These are phyloP conservation scores for Phyllosticta citribraziliensis DNA, from an alignment of 2,329 filamentous ascomycete species.

Conservation along the genomic window DNA sequence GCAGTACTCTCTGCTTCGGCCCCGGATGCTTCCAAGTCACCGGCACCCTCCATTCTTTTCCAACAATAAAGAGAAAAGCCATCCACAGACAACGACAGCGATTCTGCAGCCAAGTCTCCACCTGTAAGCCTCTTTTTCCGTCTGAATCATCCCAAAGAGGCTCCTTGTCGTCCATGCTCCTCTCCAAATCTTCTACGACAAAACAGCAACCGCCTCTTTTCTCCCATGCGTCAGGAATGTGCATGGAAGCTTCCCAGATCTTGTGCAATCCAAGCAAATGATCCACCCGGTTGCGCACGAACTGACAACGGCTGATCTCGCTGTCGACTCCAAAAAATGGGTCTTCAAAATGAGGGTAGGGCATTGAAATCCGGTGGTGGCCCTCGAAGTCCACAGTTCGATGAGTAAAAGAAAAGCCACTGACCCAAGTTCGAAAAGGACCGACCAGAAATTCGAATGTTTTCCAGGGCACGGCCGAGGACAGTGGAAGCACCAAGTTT, in stretches of 20 bases:
- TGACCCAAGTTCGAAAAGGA: not conserved
- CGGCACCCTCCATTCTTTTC: not conserved
- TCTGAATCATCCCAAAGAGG: not conserved
- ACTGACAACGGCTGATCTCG: not conserved
- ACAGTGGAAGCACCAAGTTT: not conserved
- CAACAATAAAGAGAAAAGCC: not conserved
- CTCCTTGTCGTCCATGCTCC: not conserved
- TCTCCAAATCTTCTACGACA: not conserved
- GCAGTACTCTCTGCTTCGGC: too few relatives aligned
- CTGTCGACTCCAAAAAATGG: not conserved
- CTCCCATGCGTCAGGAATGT: not conserved
- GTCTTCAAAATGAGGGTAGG: not conserved
- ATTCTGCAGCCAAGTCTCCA: not conserved
- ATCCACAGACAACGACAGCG: not conserved
- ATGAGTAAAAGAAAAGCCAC: not conserved
- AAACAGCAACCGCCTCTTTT: not conserved
- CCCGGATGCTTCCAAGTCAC: not conserved
- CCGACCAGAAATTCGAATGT: not conserved
- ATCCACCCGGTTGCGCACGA: not conserved
- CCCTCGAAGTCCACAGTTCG: too few relatives aligned
- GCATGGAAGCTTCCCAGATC: not conserved
- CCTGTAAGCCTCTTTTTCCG: not conserved
- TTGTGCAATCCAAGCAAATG: not conserved
- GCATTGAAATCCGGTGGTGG: not conserved
- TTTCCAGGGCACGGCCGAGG: not conserved